Evolutionary conservation across 192 early-diverging fungal genomes (phyloP), one percentile per base, ranked within the genome.

Genomic region (Backusella macrospora): DNA sequence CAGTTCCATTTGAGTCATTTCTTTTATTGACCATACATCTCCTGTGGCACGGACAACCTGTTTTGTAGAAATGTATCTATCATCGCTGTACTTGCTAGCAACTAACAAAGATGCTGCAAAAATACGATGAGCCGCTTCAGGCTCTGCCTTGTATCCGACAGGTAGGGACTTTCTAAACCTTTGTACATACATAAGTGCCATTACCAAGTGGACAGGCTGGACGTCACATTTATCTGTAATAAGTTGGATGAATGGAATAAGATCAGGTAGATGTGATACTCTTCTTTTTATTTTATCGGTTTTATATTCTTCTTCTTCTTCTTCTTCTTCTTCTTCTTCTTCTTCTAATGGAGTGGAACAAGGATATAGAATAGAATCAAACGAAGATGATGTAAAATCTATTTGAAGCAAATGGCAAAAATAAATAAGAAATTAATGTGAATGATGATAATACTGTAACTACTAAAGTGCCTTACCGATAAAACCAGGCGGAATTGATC

Each of bases 161-260:
- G 79, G 79, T 44, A 80, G 69, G 39, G 71, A 64, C 4, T 70
- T 73, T 34, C 75, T 75, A 26, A 80, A 76, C 4, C 79, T 75
- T 23, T 80, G 70, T n/a, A 80, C 79, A 23, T 80, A 80, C 39
- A 80, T 80, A 6, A 80, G 69, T 2, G 79, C 79, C 59, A 80
- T 76, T 37, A 80, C 44, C 23, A 80, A 65, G 26, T 73, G 72
- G 10, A 80, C 44, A 18, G 75, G 68, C 40, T 67, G 43, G 12
- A 80, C 65, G 34, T 71, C 73, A 59, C 79, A 80, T 46, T 73
- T 80, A 9, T 80, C 79, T 34, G 79, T 80, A 18, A 80, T 80
- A 16, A 74, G 72, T 38, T 72, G 71, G 21, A 80, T 76, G 48
- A 80, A 80, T 0, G 79, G 79, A 23, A 80, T 44, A 18, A 80